phyloP scores from a whole-genome alignment of 2,329 filamentous ascomycete genomes.

The Fusarium mexicanum region DNA sequence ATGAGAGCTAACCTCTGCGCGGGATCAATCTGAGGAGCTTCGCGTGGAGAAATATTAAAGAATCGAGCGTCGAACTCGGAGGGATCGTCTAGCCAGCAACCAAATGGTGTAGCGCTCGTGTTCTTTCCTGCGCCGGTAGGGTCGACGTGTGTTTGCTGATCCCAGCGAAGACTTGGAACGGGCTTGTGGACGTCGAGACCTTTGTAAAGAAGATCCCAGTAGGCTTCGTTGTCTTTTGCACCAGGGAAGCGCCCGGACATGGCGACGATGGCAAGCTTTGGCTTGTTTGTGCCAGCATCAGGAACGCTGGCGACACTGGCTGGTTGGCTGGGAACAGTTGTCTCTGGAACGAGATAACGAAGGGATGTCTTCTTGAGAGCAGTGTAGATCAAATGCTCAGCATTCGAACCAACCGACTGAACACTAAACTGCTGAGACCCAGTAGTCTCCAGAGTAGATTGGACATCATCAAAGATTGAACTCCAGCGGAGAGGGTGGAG shows the following conservation, averaged over 20 bases:
- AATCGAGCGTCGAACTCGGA: conserved; percentile 74
- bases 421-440: conserved; percentile 9
- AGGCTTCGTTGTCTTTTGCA: conserved; percentile 66
- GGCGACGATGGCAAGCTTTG: conserved; percentile 66
- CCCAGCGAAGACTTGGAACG: conserved; percentile 50
- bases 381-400: conserved; percentile 35
- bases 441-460: not conserved
- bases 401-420: conserved; percentile 14
- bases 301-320: fast-evolving
- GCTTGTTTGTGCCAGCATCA: not conserved
- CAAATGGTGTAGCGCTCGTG: conserved; percentile 56
- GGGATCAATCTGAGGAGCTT: conserved; percentile 62
- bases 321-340: fast-evolving
- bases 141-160: conserved; percentile 50
- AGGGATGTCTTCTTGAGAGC: conserved; percentile 32
- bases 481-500: conserved; percentile 29
- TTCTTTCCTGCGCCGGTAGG: conserved; percentile 70
- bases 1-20: conserved; percentile 72
- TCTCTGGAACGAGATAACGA: conserved; percentile 10
- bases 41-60: conserved; percentile 73
- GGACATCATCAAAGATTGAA: conserved; percentile 9
- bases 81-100: conserved; percentile 68
- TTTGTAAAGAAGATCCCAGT: conserved; percentile 72
- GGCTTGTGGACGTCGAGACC: conserved; percentile 71
- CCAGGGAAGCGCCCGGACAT: conserved; percentile 72